Base-by-base conservation (phyloP, 2,329 filamentous ascomycete species). In the Trichoderma sp. region DNA sequence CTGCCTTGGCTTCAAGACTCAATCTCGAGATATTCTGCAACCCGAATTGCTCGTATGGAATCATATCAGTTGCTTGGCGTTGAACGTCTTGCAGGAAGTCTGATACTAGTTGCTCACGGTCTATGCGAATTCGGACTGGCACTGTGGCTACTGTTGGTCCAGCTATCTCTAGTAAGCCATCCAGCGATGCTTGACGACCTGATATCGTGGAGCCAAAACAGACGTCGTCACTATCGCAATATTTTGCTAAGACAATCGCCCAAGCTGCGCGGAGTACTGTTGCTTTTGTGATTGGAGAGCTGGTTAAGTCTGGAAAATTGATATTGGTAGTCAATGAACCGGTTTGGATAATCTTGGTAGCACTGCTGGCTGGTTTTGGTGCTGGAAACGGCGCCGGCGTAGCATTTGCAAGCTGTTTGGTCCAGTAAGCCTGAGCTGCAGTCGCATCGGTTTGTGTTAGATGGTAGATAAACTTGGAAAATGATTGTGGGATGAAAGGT, bases 1-100 rank as follows among this genome's bases (percentile, higher is more conserved):
- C 54, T n/a, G 34, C 54, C 13, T 67, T 57, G 3, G 72, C 67
- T 29, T 73, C 68, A 15, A 29, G 22, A n/a, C 58, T 59, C 8
- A 68, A 2, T 35, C 59, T 67, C 4, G 63, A 52, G 83, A 54
- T 70, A 45, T 76, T 72, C 13, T 74, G 71, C 4, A 78, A 64
- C 8, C 74, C 73, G 15, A 73, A 68, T 12, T 77, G 70, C 59
- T 74, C 76, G 53, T 66, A 72, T 2, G 69, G 64, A 9, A 71
- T 69, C 72, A 73, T 73, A 42, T 75, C 72, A 13, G 69, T 59
- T 4, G 72, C 66, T 65, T 69, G 69, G 15, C 67, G 61, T 68
- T 77, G 75, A 5, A 75, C 57, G 12, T 39, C 37, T 27, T 64
- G 60, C 2, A 73, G 65, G 15, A 70, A 72, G 12, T 63, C 39